Evolutionary conservation across 352 stramenopile species (phyloP).

Genomic region (Achlya hypogyna): DNA sequence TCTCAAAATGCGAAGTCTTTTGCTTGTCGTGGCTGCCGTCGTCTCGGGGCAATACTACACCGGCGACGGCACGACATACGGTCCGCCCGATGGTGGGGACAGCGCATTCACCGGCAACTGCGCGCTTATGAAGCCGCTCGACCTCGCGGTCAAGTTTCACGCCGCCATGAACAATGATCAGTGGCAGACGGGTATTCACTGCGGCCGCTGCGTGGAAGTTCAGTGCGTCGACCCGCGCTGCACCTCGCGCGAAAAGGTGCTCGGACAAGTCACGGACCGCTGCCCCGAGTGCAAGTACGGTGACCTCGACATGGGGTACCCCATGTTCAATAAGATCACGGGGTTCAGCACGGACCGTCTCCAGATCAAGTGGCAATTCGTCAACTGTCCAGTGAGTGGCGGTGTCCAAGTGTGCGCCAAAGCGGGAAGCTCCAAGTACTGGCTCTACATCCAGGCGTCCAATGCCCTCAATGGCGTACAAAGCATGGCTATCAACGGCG

Average conservation of each 20-base stretch:
- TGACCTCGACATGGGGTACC: slow-evolving; percentile 45
- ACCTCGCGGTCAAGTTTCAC: slow-evolving; percentile 38
- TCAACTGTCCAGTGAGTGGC: slow-evolving; percentile 50
- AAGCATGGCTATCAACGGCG: slow-evolving; percentile 38
- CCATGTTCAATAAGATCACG: slow-evolving; percentile 34
- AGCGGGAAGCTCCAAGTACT: slow-evolving; percentile 46
- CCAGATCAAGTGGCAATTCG: slow-evolving; percentile 54
- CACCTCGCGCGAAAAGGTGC: slow-evolving; percentile 23
- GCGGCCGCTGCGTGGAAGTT: slow-evolving; percentile 34
- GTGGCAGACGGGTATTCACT: slow-evolving; percentile 17
- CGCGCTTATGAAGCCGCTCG: slow-evolving; percentile 55
- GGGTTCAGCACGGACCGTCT: slow-evolving; percentile 32
- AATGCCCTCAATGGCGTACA: slow-evolving; percentile 46
- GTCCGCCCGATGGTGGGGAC: slow-evolving; percentile 24
- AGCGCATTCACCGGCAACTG: slow-evolving; percentile 36
- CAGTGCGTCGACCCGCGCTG: slow-evolving; percentile 44
- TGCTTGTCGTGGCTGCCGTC: slow-evolving; percentile 6
- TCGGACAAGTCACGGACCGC: slow-evolving; percentile 60
- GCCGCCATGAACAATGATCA: slow-evolving; percentile 44
- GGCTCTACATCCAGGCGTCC: slow-evolving; percentile 52
- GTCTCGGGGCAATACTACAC: slow-evolving; percentile 26
- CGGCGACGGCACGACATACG: slow-evolving; percentile 42
- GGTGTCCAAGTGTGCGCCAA: slow-evolving; percentile 53
- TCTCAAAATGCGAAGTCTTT: neutral
- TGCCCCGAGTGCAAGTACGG: slow-evolving; percentile 42